Percentiles rank a stretch among this genome's conserved stretches.
phyloP scores from a whole-genome alignment of 1,284 basidiomycete genomes.

The Neolentinus lepideus region DNA sequence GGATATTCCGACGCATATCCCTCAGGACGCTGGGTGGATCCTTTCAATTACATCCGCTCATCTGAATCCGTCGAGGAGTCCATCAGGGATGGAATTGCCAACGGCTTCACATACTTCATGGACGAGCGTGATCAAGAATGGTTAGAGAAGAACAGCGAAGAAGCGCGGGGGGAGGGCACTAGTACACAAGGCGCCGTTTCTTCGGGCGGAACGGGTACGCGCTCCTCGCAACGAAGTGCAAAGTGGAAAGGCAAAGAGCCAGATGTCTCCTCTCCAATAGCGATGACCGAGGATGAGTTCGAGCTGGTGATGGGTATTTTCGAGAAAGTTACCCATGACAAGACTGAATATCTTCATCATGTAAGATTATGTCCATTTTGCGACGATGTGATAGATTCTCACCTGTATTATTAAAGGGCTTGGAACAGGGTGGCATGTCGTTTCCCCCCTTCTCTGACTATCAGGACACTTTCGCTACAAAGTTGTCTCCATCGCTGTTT shows the following conservation, averaged over 20 bases:
- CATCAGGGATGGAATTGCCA: slow-evolving; percentile 44
- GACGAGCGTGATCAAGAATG: slow-evolving; percentile 96
- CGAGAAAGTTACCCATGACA: slow-evolving; percentile 89
- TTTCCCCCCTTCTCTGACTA: slow-evolving; percentile 81
- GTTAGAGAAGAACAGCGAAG: slow-evolving; percentile 89
- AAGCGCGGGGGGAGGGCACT: slow-evolving; percentile 81
- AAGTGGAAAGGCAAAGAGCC: slow-evolving; percentile 78
- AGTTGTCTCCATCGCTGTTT: slow-evolving; percentile 52
- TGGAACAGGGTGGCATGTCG: slow-evolving; percentile 55
- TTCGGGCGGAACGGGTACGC: slow-evolving; percentile 33
- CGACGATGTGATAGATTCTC: neutral
- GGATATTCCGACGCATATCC: slow-evolving; percentile 75
- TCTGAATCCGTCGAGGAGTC: slow-evolving; percentile 88
- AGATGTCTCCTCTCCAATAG: slow-evolving; percentile 49
- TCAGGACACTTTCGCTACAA: slow-evolving; percentile 60
- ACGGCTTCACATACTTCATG: slow-evolving; percentile 85
- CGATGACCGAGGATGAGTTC: slow-evolving; percentile 85
- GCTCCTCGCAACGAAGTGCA: slow-evolving; percentile 53
- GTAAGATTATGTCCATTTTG: slow-evolving; percentile 34
- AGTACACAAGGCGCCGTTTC: slow-evolving; percentile 67
- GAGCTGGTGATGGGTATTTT: slow-evolving; percentile 95
- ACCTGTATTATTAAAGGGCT: slow-evolving; percentile 30
- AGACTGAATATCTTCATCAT: slow-evolving; percentile 87
- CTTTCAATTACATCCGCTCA: slow-evolving; percentile 75
- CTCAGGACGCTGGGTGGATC: slow-evolving; percentile 64